Evolutionary conservation across 257 asterid species (phyloP), one percentile per base, ranked within the genome.

Genomic region (Paraleonurus japonicus): DNA sequence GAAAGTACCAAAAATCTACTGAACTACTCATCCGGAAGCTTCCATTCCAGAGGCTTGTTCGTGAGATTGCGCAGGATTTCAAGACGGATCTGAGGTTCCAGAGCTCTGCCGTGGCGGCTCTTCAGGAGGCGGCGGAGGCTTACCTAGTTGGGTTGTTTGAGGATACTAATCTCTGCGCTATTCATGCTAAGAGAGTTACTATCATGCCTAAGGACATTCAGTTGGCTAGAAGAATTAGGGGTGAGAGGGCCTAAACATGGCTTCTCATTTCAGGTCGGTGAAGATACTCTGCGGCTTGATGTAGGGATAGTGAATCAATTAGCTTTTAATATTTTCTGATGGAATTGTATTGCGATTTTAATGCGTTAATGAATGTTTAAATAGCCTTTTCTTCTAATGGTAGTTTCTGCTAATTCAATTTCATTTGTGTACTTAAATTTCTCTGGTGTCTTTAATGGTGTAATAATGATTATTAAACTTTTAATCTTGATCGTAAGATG

Each of bases 71-170:
- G 7, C 81, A 76, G 81, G 80, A 76, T 58, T 76, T 76, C 77
- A 71, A 76, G 59, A 76, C 77, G 0, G 81, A 76, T 71, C 65
- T 70, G 70, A 76, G 81, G 59, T 76, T 76, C 57, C 81, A 70
- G 69, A 76, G 81, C 73, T 76, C 77, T 1, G 80, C 80, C 22
- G 80, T 76, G 67, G 61, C 76, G n/a, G 80, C 80, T 33, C 76
- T 76, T 17, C 80, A 70, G 76, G 80, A 76, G 68, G 80, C 80
- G 57, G 80, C 80, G n/a, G 80, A 76, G 76, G 80, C 80, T 15
- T 76, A 76, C 20, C 30, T 76, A 3, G 80, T 76, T 4, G 80
- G 80, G 0, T n/a, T 76, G 28, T 76, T 76, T n/a, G 80, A 76
- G 73, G 80, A 76, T 11, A 76, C 80, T 6, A 76, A 76, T 20